phyloP scores from a whole-genome alignment of 495 filamentous ascomycete genomes.

The Astrothelium subdiscretum region DNA sequence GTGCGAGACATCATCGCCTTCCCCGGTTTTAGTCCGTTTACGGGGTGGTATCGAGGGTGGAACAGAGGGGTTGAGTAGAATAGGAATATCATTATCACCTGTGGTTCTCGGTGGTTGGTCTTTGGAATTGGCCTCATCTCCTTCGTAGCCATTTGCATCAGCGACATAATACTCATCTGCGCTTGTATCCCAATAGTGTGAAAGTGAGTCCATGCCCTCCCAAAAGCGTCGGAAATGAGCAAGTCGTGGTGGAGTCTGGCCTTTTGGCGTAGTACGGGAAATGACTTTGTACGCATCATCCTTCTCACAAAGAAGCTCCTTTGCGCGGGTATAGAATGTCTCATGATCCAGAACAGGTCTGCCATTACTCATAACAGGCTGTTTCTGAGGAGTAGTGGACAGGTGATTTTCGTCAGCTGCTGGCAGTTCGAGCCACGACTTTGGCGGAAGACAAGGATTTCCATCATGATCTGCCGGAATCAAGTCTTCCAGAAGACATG shows the following conservation, averaged over 20 bases:
- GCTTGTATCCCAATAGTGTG: constrained; percentile 54
- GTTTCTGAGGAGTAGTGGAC: constrained; percentile 11
- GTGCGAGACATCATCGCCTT: neutral
- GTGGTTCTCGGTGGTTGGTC: neutral
- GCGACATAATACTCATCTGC: constrained; percentile 39
- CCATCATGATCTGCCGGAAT: constrained; percentile 32
- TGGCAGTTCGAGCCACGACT: constrained; percentile 32
- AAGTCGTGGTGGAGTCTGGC: constrained; percentile 35
- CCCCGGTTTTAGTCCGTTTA: neutral
- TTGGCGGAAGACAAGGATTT: constrained; percentile 32
- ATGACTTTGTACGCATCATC: constrained; percentile 45
- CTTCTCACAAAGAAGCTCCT: constrained; percentile 44
- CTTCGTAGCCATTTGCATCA: neutral
- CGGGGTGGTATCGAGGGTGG: neutral
- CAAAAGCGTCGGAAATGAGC: constrained; percentile 51
- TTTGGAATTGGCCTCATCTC: neutral
- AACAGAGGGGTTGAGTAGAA: neutral
- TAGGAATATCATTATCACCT: neutral
- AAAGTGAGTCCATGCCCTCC: constrained; percentile 44
- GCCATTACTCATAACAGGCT: constrained; percentile 37
- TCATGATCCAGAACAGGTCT: constrained; percentile 35
- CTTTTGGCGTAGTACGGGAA: constrained; percentile 31
- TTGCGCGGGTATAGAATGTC: constrained; percentile 36
- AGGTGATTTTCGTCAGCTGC: constrained; percentile 2
- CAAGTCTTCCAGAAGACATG: constrained; percentile 35